Conservation (phyloP, 2,329 filamentous ascomycete species). For the Torrubiella hemipterigena region DNA sequence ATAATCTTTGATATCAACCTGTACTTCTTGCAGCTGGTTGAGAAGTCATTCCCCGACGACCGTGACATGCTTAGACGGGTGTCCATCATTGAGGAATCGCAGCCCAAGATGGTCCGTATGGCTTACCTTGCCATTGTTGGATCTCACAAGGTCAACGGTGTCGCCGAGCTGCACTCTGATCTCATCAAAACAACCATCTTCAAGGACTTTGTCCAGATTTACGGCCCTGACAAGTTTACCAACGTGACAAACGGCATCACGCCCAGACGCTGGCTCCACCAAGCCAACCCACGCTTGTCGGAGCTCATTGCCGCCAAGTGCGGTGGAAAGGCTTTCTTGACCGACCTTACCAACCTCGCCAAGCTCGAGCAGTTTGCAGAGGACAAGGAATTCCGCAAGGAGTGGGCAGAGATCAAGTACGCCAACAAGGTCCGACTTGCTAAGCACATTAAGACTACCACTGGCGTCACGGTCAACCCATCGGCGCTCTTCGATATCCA, state of each 20-base stretch:
- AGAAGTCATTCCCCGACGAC: constrained; percentile 82
- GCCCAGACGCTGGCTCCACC: constrained; percentile 89
- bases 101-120: constrained; percentile 98
- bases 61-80: constrained; percentile 74
- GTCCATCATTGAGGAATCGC: constrained; percentile 95
- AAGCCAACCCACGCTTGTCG: constrained; percentile 87
- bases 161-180: constrained; percentile 94
- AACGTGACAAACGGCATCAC: constrained; percentile 99
- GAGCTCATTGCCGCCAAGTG: constrained; percentile 86
- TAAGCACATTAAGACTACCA: constrained; percentile 76
- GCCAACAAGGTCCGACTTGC: constrained; percentile 90
- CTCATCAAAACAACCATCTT: constrained; percentile 99
- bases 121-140: constrained; percentile 89
- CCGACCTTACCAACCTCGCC: constrained; percentile 77
- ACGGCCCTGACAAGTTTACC: constrained; percentile 92
- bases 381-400: constrained; percentile 81
- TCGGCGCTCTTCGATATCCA: constrained; percentile 88
- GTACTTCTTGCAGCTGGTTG: constrained; percentile 81
- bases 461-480: constrained; percentile 74
- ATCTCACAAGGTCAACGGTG: constrained; percentile 98
- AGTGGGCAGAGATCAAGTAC: constrained; percentile 95
- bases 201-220: constrained; percentile 94
- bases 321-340: constrained; percentile 74
- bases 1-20: constrained; percentile 99
- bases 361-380: constrained; percentile 74